Conservation (phyloP, 2,329 filamentous ascomycete species). For the Phyllosticta citribraziliensis region DNA sequence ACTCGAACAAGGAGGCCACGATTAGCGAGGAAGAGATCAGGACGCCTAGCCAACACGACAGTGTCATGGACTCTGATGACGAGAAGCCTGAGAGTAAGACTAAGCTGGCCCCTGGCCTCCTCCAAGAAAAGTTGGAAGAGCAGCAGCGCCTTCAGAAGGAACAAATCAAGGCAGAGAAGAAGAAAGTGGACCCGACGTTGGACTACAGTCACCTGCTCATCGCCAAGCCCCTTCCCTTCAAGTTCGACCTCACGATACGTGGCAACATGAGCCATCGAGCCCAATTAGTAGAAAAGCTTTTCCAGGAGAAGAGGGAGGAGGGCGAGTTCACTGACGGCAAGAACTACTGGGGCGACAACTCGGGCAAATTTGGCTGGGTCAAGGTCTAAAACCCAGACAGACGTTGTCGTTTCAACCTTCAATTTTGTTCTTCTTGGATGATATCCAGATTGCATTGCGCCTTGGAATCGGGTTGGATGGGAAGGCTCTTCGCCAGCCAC, state of each 20-base stretch:
- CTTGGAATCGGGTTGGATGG: not conserved
- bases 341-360: conserved; percentile 28
- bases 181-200: conserved; percentile 31
- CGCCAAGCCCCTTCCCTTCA: conserved; percentile 37
- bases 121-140: conserved; percentile 1
- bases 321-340: conserved; percentile 29
- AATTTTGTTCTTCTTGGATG: not conserved
- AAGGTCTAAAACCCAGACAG: not conserved
- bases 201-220: conserved; percentile 36
- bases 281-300: conserved; percentile 24
- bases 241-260: conserved; percentile 31
- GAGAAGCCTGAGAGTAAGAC: not conserved
- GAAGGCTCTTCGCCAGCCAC: not conserved
- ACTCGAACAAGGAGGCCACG: conserved; percentile 23
- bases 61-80: not conserved
- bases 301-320: conserved; percentile 24
- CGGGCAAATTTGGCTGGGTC: conserved; percentile 8
- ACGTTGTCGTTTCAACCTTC: not conserved
- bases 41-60: conserved; percentile 11
- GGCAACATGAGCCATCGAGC: conserved; percentile 20
- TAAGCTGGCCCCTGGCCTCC: not conserved
- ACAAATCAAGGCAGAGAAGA: conserved; percentile 7
- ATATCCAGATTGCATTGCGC: not conserved
- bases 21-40: conserved; percentile 29
- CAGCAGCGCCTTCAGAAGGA: conserved; percentile 1